Conservation (phyloP, 768 basidiomycete genomes). For the Suillus spraguei region DNA sequence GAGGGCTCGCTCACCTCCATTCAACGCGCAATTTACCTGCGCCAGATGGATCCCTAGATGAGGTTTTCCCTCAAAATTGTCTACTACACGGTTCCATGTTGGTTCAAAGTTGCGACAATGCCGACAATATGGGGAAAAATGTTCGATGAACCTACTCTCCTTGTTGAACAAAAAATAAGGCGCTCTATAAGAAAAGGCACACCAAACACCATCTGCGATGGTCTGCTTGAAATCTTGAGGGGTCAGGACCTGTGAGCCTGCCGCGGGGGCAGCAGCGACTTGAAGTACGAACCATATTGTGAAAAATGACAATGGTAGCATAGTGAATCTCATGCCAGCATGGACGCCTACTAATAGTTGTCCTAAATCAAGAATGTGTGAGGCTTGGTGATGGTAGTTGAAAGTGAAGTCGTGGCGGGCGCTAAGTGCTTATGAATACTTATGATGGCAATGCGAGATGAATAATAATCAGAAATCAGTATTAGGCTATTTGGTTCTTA, state of each 20-base stretch:
- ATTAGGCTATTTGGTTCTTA: not conserved
- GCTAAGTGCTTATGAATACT: not conserved
- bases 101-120: conserved; percentile 83
- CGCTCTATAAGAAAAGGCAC: conserved; percentile 11
- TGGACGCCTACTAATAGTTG: conserved; percentile 8
- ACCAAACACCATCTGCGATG: conserved; percentile 64
- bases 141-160: conserved; percentile 69
- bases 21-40: conserved; percentile 78
- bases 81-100: conserved; percentile 75
- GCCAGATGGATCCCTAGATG: conserved; percentile 58
- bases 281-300: conserved; percentile 33
- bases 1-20: conserved; percentile 61
- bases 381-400: not conserved
- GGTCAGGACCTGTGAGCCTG: conserved; percentile 43
- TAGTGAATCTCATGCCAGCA: conserved; percentile 16
- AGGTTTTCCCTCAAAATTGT: conserved; percentile 47
- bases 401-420: not conserved
- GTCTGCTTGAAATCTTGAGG: conserved; percentile 60
- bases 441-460: not conserved
- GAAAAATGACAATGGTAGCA: conserved; percentile 29
- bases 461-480: not conserved
- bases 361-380: not conserved
- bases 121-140: conserved; percentile 83
- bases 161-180: not conserved
- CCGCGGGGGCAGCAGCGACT: conserved; percentile 37